These are phyloP conservation scores for Cryptococcus amylolentus DNA, from an alignment of 1,284 basidiomycete genomes.

Conservation along the genomic window DNA sequence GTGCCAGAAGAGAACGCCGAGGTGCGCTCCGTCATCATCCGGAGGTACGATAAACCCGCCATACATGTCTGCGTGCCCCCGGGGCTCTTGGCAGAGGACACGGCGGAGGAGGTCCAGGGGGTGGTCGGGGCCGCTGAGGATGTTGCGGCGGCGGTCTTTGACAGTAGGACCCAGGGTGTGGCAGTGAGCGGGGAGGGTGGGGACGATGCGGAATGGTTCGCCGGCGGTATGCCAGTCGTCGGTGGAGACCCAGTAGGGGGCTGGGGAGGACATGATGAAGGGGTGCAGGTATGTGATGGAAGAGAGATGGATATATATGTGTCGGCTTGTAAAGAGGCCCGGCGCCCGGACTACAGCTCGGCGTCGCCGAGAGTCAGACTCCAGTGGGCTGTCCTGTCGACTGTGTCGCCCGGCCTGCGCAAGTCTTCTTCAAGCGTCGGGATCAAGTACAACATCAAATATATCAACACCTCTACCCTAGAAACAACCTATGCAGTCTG, in stretches of 20 bases:
- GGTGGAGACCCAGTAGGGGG: slow-evolving; percentile 13
- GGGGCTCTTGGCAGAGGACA: slow-evolving; percentile 44
- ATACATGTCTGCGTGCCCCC: slow-evolving; percentile 55
- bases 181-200: slow-evolving; percentile 5
- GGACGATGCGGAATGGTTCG: slow-evolving; percentile 27
- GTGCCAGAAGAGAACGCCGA: slow-evolving; percentile 55
- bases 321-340: too few species aligned
- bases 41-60: slow-evolving; percentile 52
- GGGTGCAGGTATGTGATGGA: not conserved
- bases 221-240: slow-evolving; percentile 30
- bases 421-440: too few species aligned
- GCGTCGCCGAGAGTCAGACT: too few species aligned
- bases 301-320: not conserved
- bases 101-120: slow-evolving; percentile 19
- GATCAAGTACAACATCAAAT: not conserved
- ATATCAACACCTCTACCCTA: not conserved
- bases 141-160: too few species aligned
- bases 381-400: too few species aligned
- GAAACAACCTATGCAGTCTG: slow-evolving; percentile 29
- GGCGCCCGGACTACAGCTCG: too few species aligned
- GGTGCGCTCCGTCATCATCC: slow-evolving; percentile 47
- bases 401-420: too few species aligned
- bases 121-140: slow-evolving; percentile 1
- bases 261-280: not conserved
- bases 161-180: too few species aligned